A percentile compares a stretch with the other conserved stretches of the same genome.
phyloP scores from a whole-genome alignment of 2,329 filamentous ascomycete genomes.

The Penicillium sclerotigenum region DNA sequence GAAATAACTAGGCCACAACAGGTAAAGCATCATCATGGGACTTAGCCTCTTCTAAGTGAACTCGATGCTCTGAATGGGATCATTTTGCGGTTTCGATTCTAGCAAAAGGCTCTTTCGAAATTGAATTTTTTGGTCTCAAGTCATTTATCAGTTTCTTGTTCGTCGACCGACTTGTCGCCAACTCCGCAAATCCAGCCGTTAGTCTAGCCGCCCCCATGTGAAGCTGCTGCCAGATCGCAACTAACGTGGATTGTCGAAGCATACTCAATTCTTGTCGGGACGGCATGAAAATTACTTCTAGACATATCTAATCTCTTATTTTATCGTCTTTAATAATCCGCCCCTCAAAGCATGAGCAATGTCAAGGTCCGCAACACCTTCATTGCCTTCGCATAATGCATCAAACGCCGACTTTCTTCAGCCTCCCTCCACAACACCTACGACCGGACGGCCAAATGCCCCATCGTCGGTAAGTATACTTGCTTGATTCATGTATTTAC shows the following conservation, averaged over 20 bases:
- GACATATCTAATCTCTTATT: slow-evolving; percentile 16
- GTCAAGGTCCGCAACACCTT: slow-evolving; percentile 59
- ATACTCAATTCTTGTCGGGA: slow-evolving; percentile 13
- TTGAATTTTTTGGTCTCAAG: neutral
- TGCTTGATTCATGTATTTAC: neutral
- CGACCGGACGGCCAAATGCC: slow-evolving; percentile 28
- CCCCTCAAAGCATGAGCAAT: slow-evolving; percentile 52
- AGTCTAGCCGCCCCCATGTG: slow-evolving; percentile 14
- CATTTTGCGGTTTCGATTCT: neutral
- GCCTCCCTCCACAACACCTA: slow-evolving; percentile 29
- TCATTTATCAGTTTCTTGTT: neutral
- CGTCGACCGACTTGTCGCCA: slow-evolving; percentile 4
- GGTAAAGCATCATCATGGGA: slow-evolving; percentile 32
- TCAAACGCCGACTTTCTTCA: slow-evolving; percentile 29
- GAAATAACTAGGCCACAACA: slow-evolving; percentile 17
- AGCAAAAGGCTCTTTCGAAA: neutral
- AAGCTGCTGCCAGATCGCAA: slow-evolving; percentile 33
- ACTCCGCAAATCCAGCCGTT: slow-evolving; percentile 4
- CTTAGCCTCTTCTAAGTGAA: slow-evolving; percentile 15
- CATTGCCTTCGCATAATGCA: slow-evolving; percentile 57
- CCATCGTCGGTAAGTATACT: slow-evolving; percentile 35
- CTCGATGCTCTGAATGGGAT: slow-evolving; percentile 6
- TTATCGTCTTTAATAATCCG: neutral
- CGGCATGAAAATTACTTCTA: slow-evolving; percentile 29
- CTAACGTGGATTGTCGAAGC: slow-evolving; percentile 24